A percentile compares a stretch with the other conserved stretches of the same genome.
Evolutionary conservation across 2,329 filamentous ascomycete genomes (phyloP).

Genomic region (Fusarium temperatum): DNA sequence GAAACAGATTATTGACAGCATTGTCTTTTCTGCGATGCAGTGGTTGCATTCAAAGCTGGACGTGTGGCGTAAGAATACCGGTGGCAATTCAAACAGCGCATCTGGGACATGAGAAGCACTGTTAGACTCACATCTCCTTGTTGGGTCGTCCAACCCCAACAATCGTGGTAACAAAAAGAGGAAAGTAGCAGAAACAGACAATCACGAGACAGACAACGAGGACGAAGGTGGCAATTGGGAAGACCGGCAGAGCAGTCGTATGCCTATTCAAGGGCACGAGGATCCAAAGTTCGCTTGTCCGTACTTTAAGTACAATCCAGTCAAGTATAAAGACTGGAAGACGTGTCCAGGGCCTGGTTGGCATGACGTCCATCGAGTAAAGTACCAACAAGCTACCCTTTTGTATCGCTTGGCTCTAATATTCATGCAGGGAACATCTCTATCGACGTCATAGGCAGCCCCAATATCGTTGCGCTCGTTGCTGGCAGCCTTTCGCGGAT

Average conservation of each 20-base stretch:
- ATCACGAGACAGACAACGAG: background rate
- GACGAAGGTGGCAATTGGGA: background rate
- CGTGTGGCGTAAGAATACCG: background rate
- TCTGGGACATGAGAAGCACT: background rate
- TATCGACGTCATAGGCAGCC: background rate
- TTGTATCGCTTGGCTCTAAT: background rate
- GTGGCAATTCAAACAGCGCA: background rate
- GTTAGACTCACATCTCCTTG: accelerated
- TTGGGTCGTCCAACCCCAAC: accelerated
- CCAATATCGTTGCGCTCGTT: background rate
- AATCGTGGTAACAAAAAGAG: background rate
- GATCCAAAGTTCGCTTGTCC: background rate
- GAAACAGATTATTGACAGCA: accelerated
- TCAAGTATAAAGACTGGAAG: background rate
- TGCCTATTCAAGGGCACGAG: accelerated
- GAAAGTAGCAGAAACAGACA: accelerated
- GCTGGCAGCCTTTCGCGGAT: background rate
- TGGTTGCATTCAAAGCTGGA: background rate
- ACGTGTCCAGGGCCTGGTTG: background rate
- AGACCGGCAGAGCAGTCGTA: accelerated
- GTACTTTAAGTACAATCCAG: background rate
- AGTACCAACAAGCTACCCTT: background rate
- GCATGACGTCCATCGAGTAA: background rate
- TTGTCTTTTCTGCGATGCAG: background rate
- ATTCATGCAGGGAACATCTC: background rate